These are phyloP conservation scores for Sparassis latifolia DNA, from an alignment of 1,284 basidiomycete species.

Conservation along the genomic window DNA sequence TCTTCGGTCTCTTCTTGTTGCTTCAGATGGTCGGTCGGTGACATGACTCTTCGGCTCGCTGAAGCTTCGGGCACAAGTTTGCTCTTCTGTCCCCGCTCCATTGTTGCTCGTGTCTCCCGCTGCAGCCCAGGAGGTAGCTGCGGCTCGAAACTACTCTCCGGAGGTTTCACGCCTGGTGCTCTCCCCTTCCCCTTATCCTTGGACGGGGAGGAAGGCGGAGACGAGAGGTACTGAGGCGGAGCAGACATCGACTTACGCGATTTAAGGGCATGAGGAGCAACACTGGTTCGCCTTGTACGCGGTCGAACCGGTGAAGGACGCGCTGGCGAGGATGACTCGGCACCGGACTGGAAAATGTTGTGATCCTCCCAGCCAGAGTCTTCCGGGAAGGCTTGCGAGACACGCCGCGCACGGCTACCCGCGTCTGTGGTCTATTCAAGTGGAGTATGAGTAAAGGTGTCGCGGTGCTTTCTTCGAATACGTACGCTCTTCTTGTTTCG, in stretches of 20 bases:
- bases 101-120: conserved; percentile 14
- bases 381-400: conserved; percentile 37
- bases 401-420: conserved; percentile 43
- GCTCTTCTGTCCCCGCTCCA: conserved; percentile 8
- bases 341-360: conserved; percentile 78
- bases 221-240: conserved; percentile 48
- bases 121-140: conserved; percentile 36
- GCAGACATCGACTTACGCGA: conserved; percentile 67
- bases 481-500: conserved; percentile 55
- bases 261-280: conserved; percentile 18
- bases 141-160: conserved; percentile 46
- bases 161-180: conserved; percentile 17
- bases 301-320: conserved; percentile 52
- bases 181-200: conserved; percentile 15
- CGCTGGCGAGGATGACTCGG: conserved; percentile 68
- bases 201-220: conserved; percentile 6
- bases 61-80: conserved; percentile 12
- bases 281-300: conserved; percentile 41
- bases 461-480: conserved; percentile 2
- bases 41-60: not conserved
- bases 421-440: conserved; percentile 37
- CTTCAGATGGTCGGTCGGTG: conserved; percentile 8
- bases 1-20: conserved; percentile 14
- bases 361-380: conserved; percentile 82
- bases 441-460: conserved; percentile 2